Percentiles rank a stretch among this genome's conserved stretches.
phyloP scores from a whole-genome alignment of 192 early-diverging fungal species.

The Martensiomyces pterosporus region DNA sequence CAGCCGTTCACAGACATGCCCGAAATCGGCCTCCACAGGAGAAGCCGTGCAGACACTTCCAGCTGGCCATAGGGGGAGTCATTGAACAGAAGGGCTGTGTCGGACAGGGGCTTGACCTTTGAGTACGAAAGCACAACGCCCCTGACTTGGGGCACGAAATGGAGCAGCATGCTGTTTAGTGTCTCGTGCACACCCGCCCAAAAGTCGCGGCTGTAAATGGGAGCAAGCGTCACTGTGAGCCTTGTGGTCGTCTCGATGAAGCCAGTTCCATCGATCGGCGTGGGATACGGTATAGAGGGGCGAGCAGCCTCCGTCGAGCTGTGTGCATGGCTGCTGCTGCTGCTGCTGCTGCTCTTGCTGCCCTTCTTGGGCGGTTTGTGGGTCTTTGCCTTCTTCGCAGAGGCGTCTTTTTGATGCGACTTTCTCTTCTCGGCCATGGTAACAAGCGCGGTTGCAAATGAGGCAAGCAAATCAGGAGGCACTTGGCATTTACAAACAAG shows the following conservation, averaged over 20 bases:
- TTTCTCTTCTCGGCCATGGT: slow-evolving; percentile 46
- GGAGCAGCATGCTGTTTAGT: slow-evolving; percentile 52
- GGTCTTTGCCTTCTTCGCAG: slow-evolving; percentile 27
- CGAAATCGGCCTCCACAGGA: slow-evolving; percentile 74
- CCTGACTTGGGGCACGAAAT: slow-evolving; percentile 79
- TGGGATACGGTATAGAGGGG: slow-evolving; percentile 27
- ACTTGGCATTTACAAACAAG: too few relatives aligned
- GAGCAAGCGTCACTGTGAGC: slow-evolving; percentile 42
- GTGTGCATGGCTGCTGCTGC: background rate
- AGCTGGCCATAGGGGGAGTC: slow-evolving; percentile 86
- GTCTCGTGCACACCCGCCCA: slow-evolving; percentile 43
- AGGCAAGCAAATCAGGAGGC: too few relatives aligned
- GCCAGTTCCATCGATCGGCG: slow-evolving; percentile 20
- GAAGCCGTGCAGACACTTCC: slow-evolving; percentile 61
- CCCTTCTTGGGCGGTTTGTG: slow-evolving; percentile 18
- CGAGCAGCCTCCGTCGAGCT: background rate
- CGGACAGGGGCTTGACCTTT: slow-evolving; percentile 56
- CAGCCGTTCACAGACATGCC: slow-evolving; percentile 45
- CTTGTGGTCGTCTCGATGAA: slow-evolving; percentile 37
- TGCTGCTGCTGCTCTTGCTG: slow-evolving; percentile 9
- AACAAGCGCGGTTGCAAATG: too few relatives aligned
- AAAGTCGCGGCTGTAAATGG: slow-evolving; percentile 33
- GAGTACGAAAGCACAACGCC: slow-evolving; percentile 83
- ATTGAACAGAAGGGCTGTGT: slow-evolving; percentile 64
- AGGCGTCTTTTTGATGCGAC: slow-evolving; percentile 15